A percentile compares a stretch with the other conserved stretches of the same genome.
These are phyloP conservation scores for Clohesyomyces aquaticus DNA, from an alignment of 495 filamentous ascomycete genomes.

Conservation along the genomic window DNA sequence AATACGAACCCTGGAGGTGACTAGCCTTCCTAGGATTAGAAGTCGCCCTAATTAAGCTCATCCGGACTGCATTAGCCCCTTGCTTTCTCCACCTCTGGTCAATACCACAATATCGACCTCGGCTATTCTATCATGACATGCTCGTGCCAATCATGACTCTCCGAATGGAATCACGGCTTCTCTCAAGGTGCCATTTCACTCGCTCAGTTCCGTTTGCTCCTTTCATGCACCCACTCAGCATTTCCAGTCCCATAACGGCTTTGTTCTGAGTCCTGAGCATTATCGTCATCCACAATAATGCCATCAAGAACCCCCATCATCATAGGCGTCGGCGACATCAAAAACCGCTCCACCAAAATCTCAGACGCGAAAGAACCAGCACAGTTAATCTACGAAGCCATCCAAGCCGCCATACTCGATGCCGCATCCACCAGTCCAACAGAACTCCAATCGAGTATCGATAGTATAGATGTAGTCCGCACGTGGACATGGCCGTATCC, in stretches of 20 bases:
- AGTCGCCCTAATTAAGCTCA: too few relatives aligned
- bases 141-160: constrained; percentile 25
- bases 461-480: constrained; percentile 58
- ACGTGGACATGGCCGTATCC: constrained; percentile 64
- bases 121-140: neutral
- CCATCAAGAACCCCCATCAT: constrained; percentile 49
- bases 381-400: constrained; percentile 57
- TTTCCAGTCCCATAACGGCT: too few relatives aligned
- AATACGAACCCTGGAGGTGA: too few relatives aligned
- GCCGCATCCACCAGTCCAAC: constrained; percentile 32
- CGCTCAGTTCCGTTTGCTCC: too few relatives aligned
- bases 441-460: constrained; percentile 52
- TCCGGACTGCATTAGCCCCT: too few relatives aligned
- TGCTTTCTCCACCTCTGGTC: too few relatives aligned
- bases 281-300: neutral
- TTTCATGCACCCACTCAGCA: too few relatives aligned
- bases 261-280: too few relatives aligned
- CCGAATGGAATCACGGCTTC: too few relatives aligned
- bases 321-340: constrained; percentile 59
- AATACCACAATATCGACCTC: constrained; percentile 3
- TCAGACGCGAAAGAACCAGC: constrained; percentile 60
- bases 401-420: constrained; percentile 52
- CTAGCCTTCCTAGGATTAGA: too few relatives aligned
- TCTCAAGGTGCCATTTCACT: too few relatives aligned
- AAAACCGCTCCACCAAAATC: constrained; percentile 52